Evolutionary conservation across 192 early-diverging fungal species (phyloP), one percentile per base, ranked within the genome.

Genomic region (Backusella parvicylindrica): DNA sequence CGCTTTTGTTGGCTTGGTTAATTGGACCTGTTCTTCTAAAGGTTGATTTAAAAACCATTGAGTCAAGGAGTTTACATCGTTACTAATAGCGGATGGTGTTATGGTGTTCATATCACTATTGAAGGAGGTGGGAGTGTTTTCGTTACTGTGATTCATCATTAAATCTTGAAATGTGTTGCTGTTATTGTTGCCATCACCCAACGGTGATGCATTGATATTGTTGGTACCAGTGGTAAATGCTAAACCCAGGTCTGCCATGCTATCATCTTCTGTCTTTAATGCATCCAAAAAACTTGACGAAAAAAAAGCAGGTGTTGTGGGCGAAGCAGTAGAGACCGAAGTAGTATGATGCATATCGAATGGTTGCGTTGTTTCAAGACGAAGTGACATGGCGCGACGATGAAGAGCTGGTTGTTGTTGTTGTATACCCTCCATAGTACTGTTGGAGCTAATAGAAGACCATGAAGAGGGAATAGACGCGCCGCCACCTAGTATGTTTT

Each of bases 261-360:
- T 70, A 11, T 43, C 74, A 60, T 70, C 83, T 38, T 78, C 86
- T 79, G 78, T 82, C 66, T 81, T 81, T 67, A 92, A 79, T 7
- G 91, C 89, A 31, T 91, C 89, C 50, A 88, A 80, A 73, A 92
- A 92, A 64, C 84, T 86, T 28, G 91, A 90, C 49, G 91, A 88
- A 49, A 92, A 92, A 84, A 92, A 90, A 23, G 86, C 87, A 0
- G 91, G 91, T 15, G 91, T 92, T 15, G 80, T 82, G 9, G 89
- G 90, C 26, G 37, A 37, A 43, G 68, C 21, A 11, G 1, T 68
- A 26, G 37, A 60, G 11, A 60, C 26, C 9, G 53, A 60, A 60
- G 21, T 60, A 60, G 21, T 60, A 26, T 28, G 53, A 60, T 66
- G 64, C 64, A 66, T 66, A 66, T 36, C 30, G 30, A 36, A 18